Evolutionary conservation across 2,329 filamentous ascomycete species (phyloP), one percentile per base, ranked within the genome.

Genomic region (Epichloe sylvatica): DNA sequence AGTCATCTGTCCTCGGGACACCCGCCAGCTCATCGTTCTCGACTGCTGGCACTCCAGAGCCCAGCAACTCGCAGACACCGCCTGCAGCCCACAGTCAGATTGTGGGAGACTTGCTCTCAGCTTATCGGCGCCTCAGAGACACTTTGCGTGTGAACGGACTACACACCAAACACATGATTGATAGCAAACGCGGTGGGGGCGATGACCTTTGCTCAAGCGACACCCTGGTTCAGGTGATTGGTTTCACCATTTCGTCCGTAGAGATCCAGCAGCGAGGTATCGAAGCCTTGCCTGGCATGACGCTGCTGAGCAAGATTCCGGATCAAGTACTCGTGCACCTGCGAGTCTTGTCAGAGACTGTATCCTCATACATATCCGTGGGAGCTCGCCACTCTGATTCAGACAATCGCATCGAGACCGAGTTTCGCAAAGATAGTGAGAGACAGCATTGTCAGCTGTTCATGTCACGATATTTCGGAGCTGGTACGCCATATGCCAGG

Each of bases 181-280:
- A 64, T 13, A 54, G 49, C 19, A 59, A 54, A 57, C 55, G 52
- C 38, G 61, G 61, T 44, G 61, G 59, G 38, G 58, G 60, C 15
- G 69, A 73, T 46, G 71, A 78, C 50, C 62, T 83, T 5, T 68
- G 67, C 49, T 67, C 64, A 21, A 77, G 75, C 51, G 81, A 85
- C 57, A 75, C 76, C 1, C 65, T 89, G 11, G 76, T 81, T 13
- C 74, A 75, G 51, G 72, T 80, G 2, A 80, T 96, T 13, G 91
- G 87, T 2, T 88, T 82, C 62, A 91, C 90, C 0, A 89, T 98
- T 51, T 83, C 89, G 8, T 82, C 89, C 0, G 81, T 86, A 4
- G 92, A 98, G 67, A 95, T 97, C 55, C 83, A 90, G 54, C 89
- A 96, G 63, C 84, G 92, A 57, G 92, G 92, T 6, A 73, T 88